Base-by-base conservation (phyloP, 495 filamentous ascomycete genomes). In the Parathielavia hyrcaniae region DNA sequence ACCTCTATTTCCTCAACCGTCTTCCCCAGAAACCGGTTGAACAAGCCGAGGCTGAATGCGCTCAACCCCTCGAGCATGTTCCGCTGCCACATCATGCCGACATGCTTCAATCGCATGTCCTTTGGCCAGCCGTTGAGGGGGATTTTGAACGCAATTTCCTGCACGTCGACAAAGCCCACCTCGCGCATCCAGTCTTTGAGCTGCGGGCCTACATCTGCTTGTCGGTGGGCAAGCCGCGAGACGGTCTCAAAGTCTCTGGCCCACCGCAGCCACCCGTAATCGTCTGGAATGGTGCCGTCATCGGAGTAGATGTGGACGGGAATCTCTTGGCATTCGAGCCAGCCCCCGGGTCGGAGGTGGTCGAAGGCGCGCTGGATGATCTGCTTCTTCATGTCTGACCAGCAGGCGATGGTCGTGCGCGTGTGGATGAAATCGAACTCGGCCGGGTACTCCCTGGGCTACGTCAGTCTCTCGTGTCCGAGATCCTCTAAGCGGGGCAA, bases 251-350 rank as follows among this genome's bases (percentile, higher is more conserved):
- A 71, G 2, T 82, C 63, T 13, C 74, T 67, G 32, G 75, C 68
- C 81, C 83, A 87, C 52, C 79, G 75, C 26, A 76, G 70, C 26
- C 81, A 71, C 5, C 71, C 72, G 44, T 56, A 70, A 56, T 70
- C 64, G 5, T 53, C 46, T 1, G 68, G 58, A 72, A 88, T 77
- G 5, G 81, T 82, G 11, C 70, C 79, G 57, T 88, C 85, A 60
- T 88, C 85, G 61, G 81, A 85, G 53, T 68, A 66, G 5, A 78
- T 77, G n/a, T 73, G 73, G n/a, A 72, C 72, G 53, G 81, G 76
- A 26, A 83, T 60, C 58, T 89, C 86, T 58, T 86, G 82, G 56
- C 77, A 77, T 68, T 88, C 85, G 44, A 87, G 68, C 67, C 79
- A 87, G 35, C 83, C 84, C n/a, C 84, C 84, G 0, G 85, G 83